Evolutionary conservation across 306 rosid species (phyloP), one percentile per base, ranked within the genome.

Genomic region (Vicia villosa): DNA sequence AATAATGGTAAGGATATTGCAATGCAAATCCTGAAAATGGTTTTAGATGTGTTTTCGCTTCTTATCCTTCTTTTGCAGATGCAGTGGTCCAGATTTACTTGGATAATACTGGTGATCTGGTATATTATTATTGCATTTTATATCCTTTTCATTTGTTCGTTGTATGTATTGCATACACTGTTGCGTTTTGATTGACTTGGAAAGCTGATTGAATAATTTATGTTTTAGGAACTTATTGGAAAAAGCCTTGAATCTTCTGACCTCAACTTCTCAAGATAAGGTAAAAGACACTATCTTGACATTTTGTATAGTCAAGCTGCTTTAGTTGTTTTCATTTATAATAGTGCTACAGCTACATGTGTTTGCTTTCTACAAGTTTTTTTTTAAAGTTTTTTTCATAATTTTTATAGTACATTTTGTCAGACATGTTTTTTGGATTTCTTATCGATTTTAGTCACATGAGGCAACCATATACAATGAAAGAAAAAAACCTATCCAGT

Each of bases 41-140:
- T n/a, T n/a, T n/a, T n/a, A n/a, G n/a, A n/a, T n/a, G n/a, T n/a
- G n/a, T n/a, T n/a, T n/a, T n/a, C n/a, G n/a, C n/a, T n/a, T n/a
- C n/a, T n/a, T n/a, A n/a, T n/a, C n/a, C n/a, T n/a, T n/a, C n/a
- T n/a, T 94, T 94, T 79, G 74, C 99, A 49, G 99, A 94, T 91
- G 99, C 99, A 94, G 97, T 94, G 97, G 99, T 94, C 99, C 97
- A 94, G 99, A 94, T 94, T 79, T 94, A 94, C 86, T 81, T 94
- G 95, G 97, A 94, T 91, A 94, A 94, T 94, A 92, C 96, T 89
- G 99, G 99, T 87, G 99, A 94, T 89, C 83, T 94, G 96, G 99
- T 94, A 84, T 75, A 59, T 59, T 75, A 34, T 43, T 8, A 21
- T n/a, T 72, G 70, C 49, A 45, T 49, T 71, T 62, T 51, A 45